Conservation (phyloP, 78 protist genomes). For the Pigoraptor vietnamica region DNA sequence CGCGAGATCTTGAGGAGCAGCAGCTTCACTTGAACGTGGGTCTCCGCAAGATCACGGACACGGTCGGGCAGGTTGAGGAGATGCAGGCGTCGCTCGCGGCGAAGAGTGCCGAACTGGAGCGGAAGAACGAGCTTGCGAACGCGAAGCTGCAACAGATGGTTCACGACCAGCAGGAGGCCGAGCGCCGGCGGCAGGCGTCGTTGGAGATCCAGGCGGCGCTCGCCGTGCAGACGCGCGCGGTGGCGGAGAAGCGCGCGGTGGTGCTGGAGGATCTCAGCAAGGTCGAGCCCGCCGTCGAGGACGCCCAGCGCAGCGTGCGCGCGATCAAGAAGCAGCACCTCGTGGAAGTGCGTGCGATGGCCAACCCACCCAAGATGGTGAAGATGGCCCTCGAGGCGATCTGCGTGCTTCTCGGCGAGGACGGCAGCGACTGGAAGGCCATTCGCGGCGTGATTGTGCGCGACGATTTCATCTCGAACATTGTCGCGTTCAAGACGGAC, state of each 20-base stretch:
- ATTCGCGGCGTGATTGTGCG: slow-evolving; percentile 36
- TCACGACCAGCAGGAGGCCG: slow-evolving; percentile 61
- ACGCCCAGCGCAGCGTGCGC: slow-evolving; percentile 44
- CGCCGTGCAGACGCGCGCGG: slow-evolving; percentile 14
- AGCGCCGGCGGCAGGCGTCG: slow-evolving; percentile 51
- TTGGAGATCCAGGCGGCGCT: slow-evolving; percentile 35
- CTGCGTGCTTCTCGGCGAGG: slow-evolving; percentile 49
- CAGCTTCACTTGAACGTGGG: slow-evolving; percentile 83
- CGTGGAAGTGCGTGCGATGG: slow-evolving; percentile 45
- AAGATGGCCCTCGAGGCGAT: slow-evolving; percentile 70
- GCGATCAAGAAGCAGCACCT: slow-evolving; percentile 45
- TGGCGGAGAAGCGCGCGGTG: slow-evolving; percentile 19
- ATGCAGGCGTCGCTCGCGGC: slow-evolving; percentile 29
- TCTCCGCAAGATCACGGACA: slow-evolving; percentile 72
- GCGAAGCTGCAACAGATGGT: slow-evolving; percentile 76
- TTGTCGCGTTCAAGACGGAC: slow-evolving; percentile 64
- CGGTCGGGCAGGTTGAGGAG: slow-evolving; percentile 69
- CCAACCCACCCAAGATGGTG: slow-evolving; percentile 58
- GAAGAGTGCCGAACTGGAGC: slow-evolving; percentile 45
- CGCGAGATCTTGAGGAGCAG: slow-evolving; percentile 49
- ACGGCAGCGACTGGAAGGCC: slow-evolving; percentile 26
- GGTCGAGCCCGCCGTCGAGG: slow-evolving; percentile 23
- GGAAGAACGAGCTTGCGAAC: slow-evolving; percentile 70
- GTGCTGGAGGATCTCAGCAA: slow-evolving; percentile 24
- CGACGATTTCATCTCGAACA: slow-evolving; percentile 37